Evolutionary conservation across 2,329 filamentous ascomycete species (phyloP).

Genomic region (Talaromyces verruculosus): DNA sequence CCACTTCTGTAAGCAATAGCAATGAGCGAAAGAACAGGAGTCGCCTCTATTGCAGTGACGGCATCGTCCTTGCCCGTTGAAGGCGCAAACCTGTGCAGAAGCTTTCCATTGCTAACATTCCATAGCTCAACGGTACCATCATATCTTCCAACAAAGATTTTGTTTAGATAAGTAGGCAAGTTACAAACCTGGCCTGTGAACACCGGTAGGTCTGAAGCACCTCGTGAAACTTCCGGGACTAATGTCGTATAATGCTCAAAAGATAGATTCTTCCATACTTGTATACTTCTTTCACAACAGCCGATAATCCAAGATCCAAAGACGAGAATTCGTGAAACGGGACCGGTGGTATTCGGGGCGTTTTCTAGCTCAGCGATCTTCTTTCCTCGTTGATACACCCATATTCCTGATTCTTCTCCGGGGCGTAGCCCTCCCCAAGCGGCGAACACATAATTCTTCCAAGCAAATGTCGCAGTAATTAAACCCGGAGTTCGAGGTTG

Average conservation of each 20-base stretch:
- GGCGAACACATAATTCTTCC: constrained; percentile 84
- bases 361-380: constrained; percentile 73
- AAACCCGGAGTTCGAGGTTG: constrained; percentile 80
- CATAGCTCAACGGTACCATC: constrained; percentile 95
- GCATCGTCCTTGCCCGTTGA: constrained; percentile 69
- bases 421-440: constrained; percentile 70
- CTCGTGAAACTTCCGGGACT: constrained; percentile 47
- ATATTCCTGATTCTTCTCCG: constrained; percentile 63
- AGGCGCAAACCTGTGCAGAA: constrained; percentile 86
- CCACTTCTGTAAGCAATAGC: constrained; percentile 85
- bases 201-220: constrained; percentile 59
- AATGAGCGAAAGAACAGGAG: constrained; percentile 78
- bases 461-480: constrained; percentile 84
- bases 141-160: constrained; percentile 81
- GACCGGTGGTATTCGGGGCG: constrained; percentile 63
- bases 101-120: constrained; percentile 89
- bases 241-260: constrained; percentile 90
- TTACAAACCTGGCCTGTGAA: constrained; percentile 78
- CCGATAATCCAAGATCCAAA: constrained; percentile 92
- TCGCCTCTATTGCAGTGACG: constrained; percentile 83
- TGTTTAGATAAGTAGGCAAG: constrained; percentile 95
- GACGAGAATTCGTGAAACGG: constrained; percentile 73
- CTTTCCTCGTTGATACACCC: constrained; percentile 90
- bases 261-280: constrained; percentile 83
- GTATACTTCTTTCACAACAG: constrained; percentile 70